A percentile compares a stretch with the other conserved stretches of the same genome.
Conservation (phyloP, 176 grass and related monocot genomes). For the Triticum urartu region DNA sequence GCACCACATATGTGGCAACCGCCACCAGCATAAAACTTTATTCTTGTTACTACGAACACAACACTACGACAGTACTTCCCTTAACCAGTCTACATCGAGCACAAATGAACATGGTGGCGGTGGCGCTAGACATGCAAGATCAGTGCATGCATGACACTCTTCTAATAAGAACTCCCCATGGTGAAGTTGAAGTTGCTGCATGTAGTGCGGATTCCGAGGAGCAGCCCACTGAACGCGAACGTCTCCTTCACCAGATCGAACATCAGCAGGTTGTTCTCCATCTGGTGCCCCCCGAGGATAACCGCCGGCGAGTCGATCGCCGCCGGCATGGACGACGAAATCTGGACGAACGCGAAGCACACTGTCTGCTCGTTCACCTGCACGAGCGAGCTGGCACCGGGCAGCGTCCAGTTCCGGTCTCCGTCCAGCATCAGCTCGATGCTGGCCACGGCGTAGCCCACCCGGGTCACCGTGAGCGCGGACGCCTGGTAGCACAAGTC, state of each 20-base stretch:
- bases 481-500: conserved; percentile 22
- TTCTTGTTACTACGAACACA: background rate
- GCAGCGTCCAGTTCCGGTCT: conserved; percentile 10
- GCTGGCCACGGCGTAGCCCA: conserved; percentile 9
- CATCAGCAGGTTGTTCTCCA: conserved; percentile 37
- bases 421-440: conserved; percentile 38
- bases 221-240: background rate
- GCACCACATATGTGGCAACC: too few relatives aligned
- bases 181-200: conserved; percentile 40
- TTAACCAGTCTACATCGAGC: background rate
- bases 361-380: background rate
- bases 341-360: conserved; percentile 32
- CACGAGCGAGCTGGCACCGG: conserved; percentile 31
- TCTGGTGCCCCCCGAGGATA: conserved; percentile 16
- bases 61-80: background rate
- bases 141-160: background rate
- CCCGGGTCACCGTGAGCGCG: background rate
- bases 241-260: conserved; percentile 10
- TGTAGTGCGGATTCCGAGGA: background rate
- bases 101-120: background rate
- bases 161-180: background rate
- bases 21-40: background rate
- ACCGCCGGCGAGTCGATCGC: background rate
- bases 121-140: background rate
- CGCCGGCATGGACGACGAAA: background rate